Evolutionary conservation across 2,329 filamentous ascomycete species (phyloP).

Genomic region (Epichloe baconii): DNA sequence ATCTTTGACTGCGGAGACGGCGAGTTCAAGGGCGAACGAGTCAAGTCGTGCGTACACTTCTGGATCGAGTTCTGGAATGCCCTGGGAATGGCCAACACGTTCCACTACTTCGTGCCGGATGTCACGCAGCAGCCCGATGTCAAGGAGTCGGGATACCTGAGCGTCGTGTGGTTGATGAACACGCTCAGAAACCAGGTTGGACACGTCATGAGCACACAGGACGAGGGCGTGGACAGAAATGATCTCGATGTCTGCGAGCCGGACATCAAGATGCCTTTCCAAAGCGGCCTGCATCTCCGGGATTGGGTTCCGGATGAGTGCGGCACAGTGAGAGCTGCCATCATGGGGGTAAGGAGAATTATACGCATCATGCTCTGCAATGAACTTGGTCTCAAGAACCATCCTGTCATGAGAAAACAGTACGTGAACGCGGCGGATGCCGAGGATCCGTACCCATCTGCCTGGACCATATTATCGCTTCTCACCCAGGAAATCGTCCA

Average conservation of each 20-base stretch:
- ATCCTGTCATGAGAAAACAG: conserved; percentile 4
- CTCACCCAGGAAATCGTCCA: background rate
- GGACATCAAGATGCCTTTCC: background rate
- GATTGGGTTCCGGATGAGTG: conserved; percentile 8
- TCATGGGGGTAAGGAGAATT: conserved; percentile 6
- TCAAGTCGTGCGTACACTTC: conserved; percentile 8
- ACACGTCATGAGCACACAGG: background rate
- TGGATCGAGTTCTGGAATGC: conserved; percentile 11
- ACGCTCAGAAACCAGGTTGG: conserved; percentile 10
- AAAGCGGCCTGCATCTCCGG: conserved; percentile 2
- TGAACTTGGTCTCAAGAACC: conserved; percentile 7
- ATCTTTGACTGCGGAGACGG: conserved; percentile 10
- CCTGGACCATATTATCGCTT: background rate
- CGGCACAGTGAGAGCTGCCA: background rate
- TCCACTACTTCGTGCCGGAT: conserved; percentile 9
- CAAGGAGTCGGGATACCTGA: conserved; percentile 7
- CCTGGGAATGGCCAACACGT: conserved; percentile 8
- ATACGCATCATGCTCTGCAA: conserved; percentile 8
- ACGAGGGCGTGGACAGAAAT: background rate
- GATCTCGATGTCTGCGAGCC: background rate
- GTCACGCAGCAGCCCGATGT: conserved; percentile 1
- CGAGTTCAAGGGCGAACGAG: conserved; percentile 3
- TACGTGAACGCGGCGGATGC: background rate
- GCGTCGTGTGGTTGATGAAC: conserved; percentile 9
- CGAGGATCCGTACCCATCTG: background rate